Conservation (phyloP, 83 land plant genomes). For the Diphasiastrum complanatum region DNA sequence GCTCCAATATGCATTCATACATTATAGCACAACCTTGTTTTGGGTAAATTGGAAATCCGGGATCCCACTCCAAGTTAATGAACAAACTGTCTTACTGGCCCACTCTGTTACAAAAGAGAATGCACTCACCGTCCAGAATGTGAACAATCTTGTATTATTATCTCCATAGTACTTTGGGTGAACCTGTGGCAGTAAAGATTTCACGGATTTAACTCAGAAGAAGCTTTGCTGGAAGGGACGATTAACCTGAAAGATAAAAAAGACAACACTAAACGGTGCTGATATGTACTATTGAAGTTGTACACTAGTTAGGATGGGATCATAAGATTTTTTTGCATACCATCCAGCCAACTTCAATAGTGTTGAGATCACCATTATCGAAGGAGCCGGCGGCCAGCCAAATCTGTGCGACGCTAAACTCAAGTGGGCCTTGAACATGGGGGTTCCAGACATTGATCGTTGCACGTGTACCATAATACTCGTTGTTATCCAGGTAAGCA, state of each 20-base stretch:
- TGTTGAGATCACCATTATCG: not conserved
- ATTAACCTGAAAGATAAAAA: no score
- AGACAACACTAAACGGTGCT: no score
- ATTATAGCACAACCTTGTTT: no score
- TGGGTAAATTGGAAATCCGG: no score
- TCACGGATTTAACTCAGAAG: no score
- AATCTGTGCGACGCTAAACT: constrained; percentile 12
- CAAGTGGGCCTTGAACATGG: not conserved
- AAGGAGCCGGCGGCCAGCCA: constrained; percentile 1
- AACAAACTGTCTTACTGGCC: not conserved
- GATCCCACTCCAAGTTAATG: no score
- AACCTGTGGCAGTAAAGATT: no score
- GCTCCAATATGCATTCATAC: not conserved
- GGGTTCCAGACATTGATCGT: constrained; percentile 17
- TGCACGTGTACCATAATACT: constrained; percentile 4
- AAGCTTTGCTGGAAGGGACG: no score
- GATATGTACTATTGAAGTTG: no score
- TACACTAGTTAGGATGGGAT: no score
- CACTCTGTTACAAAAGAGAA: not conserved
- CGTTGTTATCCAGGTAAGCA: no score
- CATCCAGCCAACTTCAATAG: constrained; percentile 10
- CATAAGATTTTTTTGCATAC: no score
- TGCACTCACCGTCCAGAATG: constrained; percentile 10
- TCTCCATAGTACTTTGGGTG: constrained; percentile 7
- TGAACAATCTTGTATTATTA: constrained; percentile 5